A percentile compares a stretch with the other conserved stretches of the same genome.
phyloP scores from a whole-genome alignment of 73 alveolate species.

The Effrenium voratum region DNA sequence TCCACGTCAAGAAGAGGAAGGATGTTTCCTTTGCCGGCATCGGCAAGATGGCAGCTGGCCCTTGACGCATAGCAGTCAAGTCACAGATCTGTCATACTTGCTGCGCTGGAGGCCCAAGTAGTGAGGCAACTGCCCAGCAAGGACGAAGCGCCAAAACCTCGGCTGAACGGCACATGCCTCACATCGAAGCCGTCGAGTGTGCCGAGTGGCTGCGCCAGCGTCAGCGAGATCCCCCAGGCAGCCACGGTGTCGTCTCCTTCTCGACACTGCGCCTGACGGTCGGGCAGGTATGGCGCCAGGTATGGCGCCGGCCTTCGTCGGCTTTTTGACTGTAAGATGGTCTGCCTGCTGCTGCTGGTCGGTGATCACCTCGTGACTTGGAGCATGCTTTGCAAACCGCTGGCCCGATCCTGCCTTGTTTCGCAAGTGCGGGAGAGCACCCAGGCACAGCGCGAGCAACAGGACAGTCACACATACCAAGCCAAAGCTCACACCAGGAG shows the following conservation, averaged over 20 bases:
- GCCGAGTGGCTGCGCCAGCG: constrained; percentile 28
- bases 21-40: neutral
- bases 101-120: constrained; percentile 65
- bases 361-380: neutral
- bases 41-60: neutral
- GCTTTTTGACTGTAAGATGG: neutral
- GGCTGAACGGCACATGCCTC: neutral
- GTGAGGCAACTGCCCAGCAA: constrained; percentile 75
- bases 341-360: neutral
- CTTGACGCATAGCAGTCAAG: neutral
- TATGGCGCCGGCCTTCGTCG: neutral
- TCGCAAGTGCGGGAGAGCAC: neutral
- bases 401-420: neutral
- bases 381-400: neutral
- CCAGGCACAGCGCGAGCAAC: constrained; percentile 1
- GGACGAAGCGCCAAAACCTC: constrained; percentile 79
- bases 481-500: constrained; percentile 14
- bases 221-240: constrained; percentile 1
- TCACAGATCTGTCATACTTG: constrained; percentile 19
- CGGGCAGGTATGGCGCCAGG: neutral
- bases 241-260: constrained; percentile 49
- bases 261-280: neutral
- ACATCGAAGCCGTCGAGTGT: neutral
- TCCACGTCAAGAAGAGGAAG: constrained; percentile 25
- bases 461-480: neutral